A percentile compares a stretch with the other conserved stretches of the same genome.
phyloP scores from a whole-genome alignment of 768 basidiomycete species.

The Calocybe indica region DNA sequence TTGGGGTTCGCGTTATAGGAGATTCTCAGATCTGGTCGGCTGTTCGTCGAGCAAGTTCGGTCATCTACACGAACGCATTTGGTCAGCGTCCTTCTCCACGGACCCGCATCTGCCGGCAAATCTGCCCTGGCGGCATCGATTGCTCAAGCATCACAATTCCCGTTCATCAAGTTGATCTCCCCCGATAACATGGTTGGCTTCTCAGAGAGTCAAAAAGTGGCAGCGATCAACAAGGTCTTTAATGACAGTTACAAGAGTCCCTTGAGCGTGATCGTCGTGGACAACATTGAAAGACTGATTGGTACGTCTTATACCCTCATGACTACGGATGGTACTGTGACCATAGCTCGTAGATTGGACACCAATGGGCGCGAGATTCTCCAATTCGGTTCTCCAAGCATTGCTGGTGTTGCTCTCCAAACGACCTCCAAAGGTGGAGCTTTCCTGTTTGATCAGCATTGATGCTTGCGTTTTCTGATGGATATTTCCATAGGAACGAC shows the following conservation, averaged over 20 bases:
- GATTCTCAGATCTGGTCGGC: conserved; percentile 75
- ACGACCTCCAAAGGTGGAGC: conserved; percentile 82
- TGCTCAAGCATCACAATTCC: conserved; percentile 88
- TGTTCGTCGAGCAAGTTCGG: conserved; percentile 93
- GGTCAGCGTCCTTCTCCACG: conserved; percentile 86
- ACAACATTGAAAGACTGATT: conserved; percentile 88
- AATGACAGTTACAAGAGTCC: conserved; percentile 97
- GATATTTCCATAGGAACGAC: conserved; percentile 58
- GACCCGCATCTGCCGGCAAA: conserved; percentile 88
- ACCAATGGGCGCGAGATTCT: conserved; percentile 94
- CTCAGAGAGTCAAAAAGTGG: conserved; percentile 88
- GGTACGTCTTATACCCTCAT: conserved; percentile 41
- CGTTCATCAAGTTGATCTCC: conserved; percentile 96
- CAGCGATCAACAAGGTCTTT: conserved; percentile 89
- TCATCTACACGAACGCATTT: conserved; percentile 86
- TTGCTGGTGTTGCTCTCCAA: conserved; percentile 83
- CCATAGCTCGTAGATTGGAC: conserved; percentile 70
- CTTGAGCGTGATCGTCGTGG: conserved; percentile 91
- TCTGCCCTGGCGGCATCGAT: conserved; percentile 93
- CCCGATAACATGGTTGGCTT: conserved; percentile 97
- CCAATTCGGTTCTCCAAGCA: conserved; percentile 88
- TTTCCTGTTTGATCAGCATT: not conserved
- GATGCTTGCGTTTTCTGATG: conserved; percentile 2
- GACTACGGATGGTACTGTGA: not conserved
- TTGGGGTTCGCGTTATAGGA: conserved; percentile 45